Evolutionary conservation across 2,329 filamentous ascomycete species (phyloP), one percentile per base, ranked within the genome.

Genomic region (Didymella pomorum): DNA sequence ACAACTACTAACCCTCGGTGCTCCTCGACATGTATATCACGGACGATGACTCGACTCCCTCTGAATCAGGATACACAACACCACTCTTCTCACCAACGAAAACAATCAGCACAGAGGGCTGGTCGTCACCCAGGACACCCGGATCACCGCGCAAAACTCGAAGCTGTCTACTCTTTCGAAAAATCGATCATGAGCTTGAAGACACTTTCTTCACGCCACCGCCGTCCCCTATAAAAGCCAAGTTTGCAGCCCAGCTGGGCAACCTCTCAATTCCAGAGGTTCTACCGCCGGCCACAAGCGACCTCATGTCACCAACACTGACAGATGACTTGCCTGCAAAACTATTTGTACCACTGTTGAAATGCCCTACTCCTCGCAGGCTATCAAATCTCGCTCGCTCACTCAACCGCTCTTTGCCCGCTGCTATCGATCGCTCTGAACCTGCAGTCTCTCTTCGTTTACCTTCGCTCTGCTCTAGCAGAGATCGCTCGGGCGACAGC

Each of bases 61-160:
- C 51, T 29, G 52, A 55, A 10, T 62, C 61, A 25, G 67, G 68
- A 31, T 71, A 67, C 41, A 53, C 61, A 18, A 75, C 73, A 26
- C 74, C 73, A 20, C 73, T 72, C 10, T 57, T 74, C n/a, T 76
- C 74, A 44, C 73, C 73, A 26, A 68, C 69, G 31, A 76, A 76
- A 56, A 74, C 69, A 16, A 59, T 68, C 58, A 75, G 72, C 58
- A 76, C 70, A 35, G 68, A 67, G 29, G 71, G 60, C 56, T 74
- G 70, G 69, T 50, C 61, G 14, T 73, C 73, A 18, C 71, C 72
- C 20, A 67, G 63, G 44, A 74, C 69, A 39, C 73, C 73, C 8
- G 48, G 50, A 33, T 77, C 74, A 46, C 71, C 71, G 50, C 67
- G 70, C 47, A 75, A 73, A 52, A 61, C 61, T 50, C 67, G 57